Percentiles rank a stretch among this genome's conserved stretches.
Conservation (phyloP, 2,329 filamentous ascomycete genomes). For the Stagonosporopsis rhizophila region DNA sequence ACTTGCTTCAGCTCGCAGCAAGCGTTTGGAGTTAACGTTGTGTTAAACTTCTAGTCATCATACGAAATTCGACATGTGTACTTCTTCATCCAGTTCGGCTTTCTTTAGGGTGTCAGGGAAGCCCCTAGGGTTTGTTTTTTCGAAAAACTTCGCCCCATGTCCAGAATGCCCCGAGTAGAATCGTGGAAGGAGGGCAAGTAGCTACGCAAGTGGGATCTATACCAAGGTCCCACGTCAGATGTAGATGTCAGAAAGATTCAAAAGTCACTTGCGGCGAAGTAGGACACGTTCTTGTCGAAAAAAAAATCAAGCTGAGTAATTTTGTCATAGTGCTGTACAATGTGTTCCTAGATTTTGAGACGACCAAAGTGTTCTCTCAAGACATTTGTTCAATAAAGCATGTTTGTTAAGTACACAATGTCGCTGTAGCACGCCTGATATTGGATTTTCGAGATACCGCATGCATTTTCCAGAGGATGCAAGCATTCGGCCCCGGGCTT, state of each 20-base stretch:
- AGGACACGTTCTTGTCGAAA: conserved; percentile 4
- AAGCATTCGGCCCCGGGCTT: not conserved
- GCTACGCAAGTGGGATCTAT: conserved; percentile 1
- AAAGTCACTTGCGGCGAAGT: not conserved
- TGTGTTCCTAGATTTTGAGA: not conserved
- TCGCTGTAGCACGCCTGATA: not conserved
- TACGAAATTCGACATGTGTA: not conserved
- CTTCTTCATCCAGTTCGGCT: conserved; percentile 4
- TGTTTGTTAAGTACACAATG: not conserved
- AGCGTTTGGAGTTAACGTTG: not conserved
- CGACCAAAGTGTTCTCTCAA: not conserved
- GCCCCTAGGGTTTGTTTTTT: conserved; percentile 4
- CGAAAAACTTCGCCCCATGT: conserved; percentile 2
- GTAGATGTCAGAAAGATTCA: not conserved
- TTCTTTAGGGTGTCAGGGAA: not conserved
- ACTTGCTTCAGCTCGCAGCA: conserved; percentile 4
- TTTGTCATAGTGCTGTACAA: not conserved
- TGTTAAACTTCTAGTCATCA: not conserved
- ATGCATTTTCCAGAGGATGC: not conserved
- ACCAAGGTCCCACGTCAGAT: not conserved
- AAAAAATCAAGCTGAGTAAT: not conserved
- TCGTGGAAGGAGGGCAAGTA: not conserved
- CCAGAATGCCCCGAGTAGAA: conserved; percentile 7
- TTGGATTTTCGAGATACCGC: not conserved
- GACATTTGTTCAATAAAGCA: not conserved